Evolutionary conservation across 257 asterid genomes (phyloP), one percentile per base, ranked within the genome.

Genomic region (Fraxinus cuspidata): DNA sequence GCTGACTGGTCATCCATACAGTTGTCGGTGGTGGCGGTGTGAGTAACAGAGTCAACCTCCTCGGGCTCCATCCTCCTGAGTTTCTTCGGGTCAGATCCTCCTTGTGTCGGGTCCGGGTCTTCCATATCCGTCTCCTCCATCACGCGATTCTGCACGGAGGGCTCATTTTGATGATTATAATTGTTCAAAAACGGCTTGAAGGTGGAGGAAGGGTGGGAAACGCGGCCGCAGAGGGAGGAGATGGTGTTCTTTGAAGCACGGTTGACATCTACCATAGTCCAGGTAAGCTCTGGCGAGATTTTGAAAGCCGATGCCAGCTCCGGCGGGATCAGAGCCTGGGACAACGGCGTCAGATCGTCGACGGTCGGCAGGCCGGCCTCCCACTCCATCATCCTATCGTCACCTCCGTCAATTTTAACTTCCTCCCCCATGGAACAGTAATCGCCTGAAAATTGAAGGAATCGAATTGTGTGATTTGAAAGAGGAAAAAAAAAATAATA

Each of bases 241-340:
- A 95, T 73, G 7, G 98, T 91, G 72, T 84, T 83, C 75, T 86
- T 87, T 0, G 97, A 95, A 34, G 97, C 99, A 16, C 91, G 94
- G 47, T 81, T 90, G 82, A 95, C 98, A 27, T 95, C 98, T 18
- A 82, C 66, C 80, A 79, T 27, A 7, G 91, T 89, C 72, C 95
- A 81, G 7, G 84, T 16, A 4, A 90, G 92, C 78, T 90, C 98
- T 86, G 89, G 90, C 58, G 87, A 84, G 66, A 95, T 91, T 74
- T 83, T 83, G 87, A 95, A 95, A 60, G 99, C 99, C 67, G 91
- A 84, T 27, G 98, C 98, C 35, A 95, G 85, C 53, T 91, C 96
- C 23, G 87, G 74, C 23, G 99, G 97, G 74, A 95, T 93, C 83
- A 95, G 74, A 38, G 86, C 79, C 80, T 91, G 93, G 12, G 90